A percentile compares a stretch with the other conserved stretches of the same genome.
These are phyloP conservation scores for Plasmodium berghei DNA, from an alignment of 169 alveolate species.

Conservation along the genomic window DNA sequence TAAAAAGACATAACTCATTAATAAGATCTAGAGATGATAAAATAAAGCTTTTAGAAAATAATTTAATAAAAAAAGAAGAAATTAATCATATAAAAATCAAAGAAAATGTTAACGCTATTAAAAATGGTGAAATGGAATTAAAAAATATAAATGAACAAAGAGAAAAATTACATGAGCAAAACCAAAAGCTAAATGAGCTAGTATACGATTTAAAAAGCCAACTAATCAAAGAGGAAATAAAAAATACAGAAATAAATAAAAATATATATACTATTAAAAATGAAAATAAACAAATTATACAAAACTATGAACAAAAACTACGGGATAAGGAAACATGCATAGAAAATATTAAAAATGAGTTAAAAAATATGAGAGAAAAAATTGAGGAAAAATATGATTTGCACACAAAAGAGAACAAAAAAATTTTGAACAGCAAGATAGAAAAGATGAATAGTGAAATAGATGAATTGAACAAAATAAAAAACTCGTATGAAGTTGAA, in stretches of 20 bases:
- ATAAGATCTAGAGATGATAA: constrained; percentile 38
- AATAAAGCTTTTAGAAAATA: constrained; percentile 22
- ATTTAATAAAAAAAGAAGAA: constrained; percentile 35
- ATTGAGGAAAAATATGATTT: not conserved
- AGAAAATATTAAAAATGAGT: constrained; percentile 2
- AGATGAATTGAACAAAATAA: not conserved
- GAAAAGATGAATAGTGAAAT: not conserved
- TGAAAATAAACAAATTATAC: constrained; percentile 13
- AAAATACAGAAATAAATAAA: constrained; percentile 4
- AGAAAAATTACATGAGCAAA: constrained; percentile 6
- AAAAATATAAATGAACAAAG: constrained; percentile 18
- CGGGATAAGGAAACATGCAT: constrained; percentile 30
- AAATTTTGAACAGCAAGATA: not conserved
- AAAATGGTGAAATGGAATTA: not conserved
- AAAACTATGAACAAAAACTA: constrained; percentile 1
- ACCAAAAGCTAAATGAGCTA: not conserved
- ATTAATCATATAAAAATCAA: constrained; percentile 6
- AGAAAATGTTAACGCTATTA: constrained; percentile 7
- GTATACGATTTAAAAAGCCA: constrained; percentile 7
- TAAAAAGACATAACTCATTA: constrained; percentile 14
- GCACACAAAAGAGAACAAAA: too few relatives aligned
- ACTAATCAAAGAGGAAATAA: constrained; percentile 16
- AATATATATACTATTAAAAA: constrained; percentile 19
- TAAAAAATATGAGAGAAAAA: constrained; percentile 4
- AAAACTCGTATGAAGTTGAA: not conserved